Evolutionary conservation across 192 early-diverging fungal species (phyloP), one percentile per base, ranked within the genome.

Genomic region (Podila verticillata): DNA sequence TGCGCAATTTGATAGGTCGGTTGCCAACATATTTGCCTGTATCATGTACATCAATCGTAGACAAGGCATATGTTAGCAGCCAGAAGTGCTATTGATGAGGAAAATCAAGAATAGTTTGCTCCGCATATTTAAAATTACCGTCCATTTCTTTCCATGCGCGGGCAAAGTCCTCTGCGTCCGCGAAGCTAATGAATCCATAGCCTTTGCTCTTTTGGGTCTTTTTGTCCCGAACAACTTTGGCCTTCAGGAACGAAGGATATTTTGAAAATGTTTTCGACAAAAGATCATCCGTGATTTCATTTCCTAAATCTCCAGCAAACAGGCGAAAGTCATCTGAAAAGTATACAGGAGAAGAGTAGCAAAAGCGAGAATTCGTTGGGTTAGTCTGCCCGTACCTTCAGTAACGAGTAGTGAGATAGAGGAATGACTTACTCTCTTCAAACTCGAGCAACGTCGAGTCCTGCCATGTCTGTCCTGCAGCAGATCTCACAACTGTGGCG

Each of bases 81-180:
- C 0, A 26, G 12, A 7, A 17, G 13, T 4, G 8, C 8, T 24
- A n/a, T 54, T 26, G n/a, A n/a, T 24, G n/a, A 7, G 0, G 22
- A 9, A n/a, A 24, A 12, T 3, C n/a, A n/a, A n/a, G 35, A 26
- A 36, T 34, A 24, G n/a, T 30, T 22, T 20, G 28, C 1, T 6
- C 20, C 12, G 10, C 20, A 30, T 51, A 15, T 28, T 48, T 49
- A 66, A 24, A 56, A 61, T 72, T 85, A 91, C 96, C 96, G 81
- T 99, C 94, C 92, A 97, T 96, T 85, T 99, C 96, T 62, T 88
- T 92, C 94, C 95, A 93, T 7, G 97, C 97, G 32, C 89, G 90
- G 19, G 96, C 91, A 86, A 95, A 99, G 81, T 96, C 97, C 77
- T 95, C 90, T 19, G 95, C 88, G 72, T 96, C 91, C 57, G 91